Percentiles rank a stretch among this genome's conserved stretches.
These are phyloP conservation scores for Eucalyptus cladocalyx DNA, from an alignment of 345 rosid species.

Conservation along the genomic window DNA sequence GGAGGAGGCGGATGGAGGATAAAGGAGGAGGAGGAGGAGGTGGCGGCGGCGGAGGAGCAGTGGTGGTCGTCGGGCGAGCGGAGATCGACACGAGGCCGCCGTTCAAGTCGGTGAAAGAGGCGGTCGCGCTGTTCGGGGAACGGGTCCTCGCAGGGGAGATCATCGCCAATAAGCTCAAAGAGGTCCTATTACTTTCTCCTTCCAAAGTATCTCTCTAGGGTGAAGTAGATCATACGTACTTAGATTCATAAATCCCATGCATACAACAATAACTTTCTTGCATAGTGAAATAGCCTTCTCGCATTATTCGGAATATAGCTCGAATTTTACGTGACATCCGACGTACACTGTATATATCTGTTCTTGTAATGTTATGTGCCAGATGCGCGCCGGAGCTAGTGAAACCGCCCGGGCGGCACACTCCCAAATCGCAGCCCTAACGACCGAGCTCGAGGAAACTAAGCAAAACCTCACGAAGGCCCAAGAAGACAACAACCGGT, in stretches of 20 bases:
- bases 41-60: neutral
- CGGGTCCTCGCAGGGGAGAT: constrained; percentile 51
- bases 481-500: constrained; percentile 22
- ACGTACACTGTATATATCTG: neutral
- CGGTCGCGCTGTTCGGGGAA: constrained; percentile 58
- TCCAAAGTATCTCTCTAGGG: neutral
- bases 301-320: neutral
- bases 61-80: constrained; percentile 18
- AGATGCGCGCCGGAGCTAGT: constrained; percentile 10
- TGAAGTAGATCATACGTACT: neutral
- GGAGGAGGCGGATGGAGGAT: neutral
- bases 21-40: neutral
- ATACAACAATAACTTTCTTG: neutral
- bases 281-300: neutral
- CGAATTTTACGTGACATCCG: neutral
- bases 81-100: constrained; percentile 74
- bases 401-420: neutral
- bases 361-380: neutral
- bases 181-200: constrained; percentile 6
- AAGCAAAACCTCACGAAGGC: constrained; percentile 31
- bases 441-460: constrained; percentile 46
- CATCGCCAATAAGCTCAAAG: constrained; percentile 31
- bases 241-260: neutral
- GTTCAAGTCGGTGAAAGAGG: constrained; percentile 72
- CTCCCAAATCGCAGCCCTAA: constrained; percentile 12